Evolutionary conservation across 495 filamentous ascomycete species (phyloP), one percentile per base, ranked within the genome.

Genomic region (Hypoxylon fuscum): DNA sequence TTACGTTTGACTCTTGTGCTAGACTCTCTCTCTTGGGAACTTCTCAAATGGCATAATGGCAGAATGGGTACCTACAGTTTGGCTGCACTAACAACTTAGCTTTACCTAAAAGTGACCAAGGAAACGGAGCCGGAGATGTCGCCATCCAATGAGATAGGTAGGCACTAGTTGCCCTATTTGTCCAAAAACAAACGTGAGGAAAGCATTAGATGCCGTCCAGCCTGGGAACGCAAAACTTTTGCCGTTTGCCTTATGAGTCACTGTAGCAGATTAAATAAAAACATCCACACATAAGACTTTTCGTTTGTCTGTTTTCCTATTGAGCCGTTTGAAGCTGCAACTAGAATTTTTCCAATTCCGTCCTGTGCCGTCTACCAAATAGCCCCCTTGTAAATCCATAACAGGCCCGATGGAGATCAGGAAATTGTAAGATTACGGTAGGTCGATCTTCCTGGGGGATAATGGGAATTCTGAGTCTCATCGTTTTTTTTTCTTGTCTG

Each of bases 391-490:
- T 31, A 29, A 61, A 54, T 53, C 17, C 57, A 58, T 58, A 57
- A 54, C 57, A 66, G 57, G 47, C 1, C 48, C 63, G 57, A 58
- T 25, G 63, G 35, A 45, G 41, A 61, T 58, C 47, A 66, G 53
- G 57, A 61, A 61, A 32, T 37, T 17, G 1, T 66, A 66, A 66
- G 46, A 66, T 66, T 66, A 38, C 63, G 52, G 52, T 56, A 38
- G 63, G 63, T 50, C 57, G 63, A 66, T 66, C 63, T 66, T 58
- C 41, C 54, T 55, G 34, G 48, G 54, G 31, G 48, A 37, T n/a
- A 38, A 53, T 49, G 41, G 46, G 48, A 34, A 60, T 61, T 52
- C 47, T 53, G 52, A 53, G n/a, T 45, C 40, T 34, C 21, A 18
- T 46, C 56, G 8, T 54, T 47, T 27, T 34, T 40, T 40, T 51